A percentile compares a stretch with the other conserved stretches of the same genome.
Evolutionary conservation across 2,329 filamentous ascomycete genomes (phyloP).

Genomic region (Botrytis medusae): DNA sequence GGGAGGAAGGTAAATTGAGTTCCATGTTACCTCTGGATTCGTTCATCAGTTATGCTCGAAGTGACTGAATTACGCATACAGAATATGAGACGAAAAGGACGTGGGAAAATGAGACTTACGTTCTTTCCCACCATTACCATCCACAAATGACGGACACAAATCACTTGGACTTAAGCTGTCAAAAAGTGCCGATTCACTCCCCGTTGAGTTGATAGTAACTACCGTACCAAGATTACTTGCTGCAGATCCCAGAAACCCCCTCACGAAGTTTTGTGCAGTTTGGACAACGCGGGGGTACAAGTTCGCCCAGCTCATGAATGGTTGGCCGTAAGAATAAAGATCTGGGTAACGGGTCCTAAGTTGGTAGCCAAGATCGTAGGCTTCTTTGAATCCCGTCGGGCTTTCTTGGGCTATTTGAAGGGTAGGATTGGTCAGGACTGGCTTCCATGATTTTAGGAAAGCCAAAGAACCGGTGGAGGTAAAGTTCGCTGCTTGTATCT

Average conservation of each 20-base stretch:
- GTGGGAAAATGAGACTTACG: slow-evolving; percentile 24
- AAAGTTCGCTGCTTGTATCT: slow-evolving; percentile 56
- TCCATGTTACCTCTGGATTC: slow-evolving; percentile 1
- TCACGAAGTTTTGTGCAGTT: slow-evolving; percentile 60
- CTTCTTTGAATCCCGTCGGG: slow-evolving; percentile 62
- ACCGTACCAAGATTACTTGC: slow-evolving; percentile 55
- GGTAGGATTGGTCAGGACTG: slow-evolving; percentile 54
- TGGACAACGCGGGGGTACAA: slow-evolving; percentile 64
- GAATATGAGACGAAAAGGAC: too few species aligned
- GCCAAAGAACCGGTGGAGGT: slow-evolving; percentile 52
- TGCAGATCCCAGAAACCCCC: slow-evolving; percentile 59
- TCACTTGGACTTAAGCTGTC: slow-evolving; percentile 65
- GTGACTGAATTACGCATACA: neutral
- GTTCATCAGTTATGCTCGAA: neutral
- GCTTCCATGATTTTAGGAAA: slow-evolving; percentile 60
- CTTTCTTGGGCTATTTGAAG: slow-evolving; percentile 60
- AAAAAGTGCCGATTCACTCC: slow-evolving; percentile 52
- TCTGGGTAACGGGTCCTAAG: slow-evolving; percentile 49
- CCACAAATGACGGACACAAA: slow-evolving; percentile 58
- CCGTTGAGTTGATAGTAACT: slow-evolving; percentile 56
- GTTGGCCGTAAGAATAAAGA: slow-evolving; percentile 47
- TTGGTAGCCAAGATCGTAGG: slow-evolving; percentile 55
- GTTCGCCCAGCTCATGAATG: slow-evolving; percentile 64
- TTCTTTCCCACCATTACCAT: slow-evolving; percentile 51
- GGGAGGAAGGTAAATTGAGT: slow-evolving; percentile 14